A percentile compares a stretch with the other conserved stretches of the same genome.
Evolutionary conservation across 176 grass and related monocot species (phyloP).

Genomic region (Carex myosuroides): DNA sequence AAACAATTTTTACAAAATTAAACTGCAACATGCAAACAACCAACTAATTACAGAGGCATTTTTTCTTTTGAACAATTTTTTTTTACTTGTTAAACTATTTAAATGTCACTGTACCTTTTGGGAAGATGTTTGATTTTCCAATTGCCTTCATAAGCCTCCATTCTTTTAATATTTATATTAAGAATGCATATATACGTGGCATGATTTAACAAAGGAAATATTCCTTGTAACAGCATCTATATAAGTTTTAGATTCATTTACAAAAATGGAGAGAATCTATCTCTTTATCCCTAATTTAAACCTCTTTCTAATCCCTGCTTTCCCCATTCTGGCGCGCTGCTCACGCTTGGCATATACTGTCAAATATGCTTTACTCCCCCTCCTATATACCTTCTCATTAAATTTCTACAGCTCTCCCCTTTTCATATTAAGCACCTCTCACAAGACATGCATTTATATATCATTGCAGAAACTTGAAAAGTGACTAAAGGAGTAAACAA

Average conservation of each 20-base stretch:
- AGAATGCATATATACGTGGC: neutral
- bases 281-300: neutral
- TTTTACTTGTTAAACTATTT: neutral
- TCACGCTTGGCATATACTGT: slow-evolving; percentile 33
- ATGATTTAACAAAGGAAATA: neutral
- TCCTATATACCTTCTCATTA: neutral
- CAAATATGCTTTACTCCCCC: slow-evolving; percentile 32
- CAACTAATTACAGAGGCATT: no score
- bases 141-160: neutral
- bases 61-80: neutral
- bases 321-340: neutral
- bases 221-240: neutral
- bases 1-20: neutral
- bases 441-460: neutral
- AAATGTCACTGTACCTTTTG: neutral
- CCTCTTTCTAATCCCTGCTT: neutral
- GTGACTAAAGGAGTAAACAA: neutral
- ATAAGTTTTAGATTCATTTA: neutral
- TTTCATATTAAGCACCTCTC: neutral
- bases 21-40: neutral
- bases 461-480: neutral
- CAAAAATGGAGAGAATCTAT: slow-evolving; percentile 13
- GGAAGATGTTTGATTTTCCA: neutral
- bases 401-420: neutral
- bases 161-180: neutral